phyloP scores from a whole-genome alignment of 139 green algal genomes.

The Ulvella scutata region DNA sequence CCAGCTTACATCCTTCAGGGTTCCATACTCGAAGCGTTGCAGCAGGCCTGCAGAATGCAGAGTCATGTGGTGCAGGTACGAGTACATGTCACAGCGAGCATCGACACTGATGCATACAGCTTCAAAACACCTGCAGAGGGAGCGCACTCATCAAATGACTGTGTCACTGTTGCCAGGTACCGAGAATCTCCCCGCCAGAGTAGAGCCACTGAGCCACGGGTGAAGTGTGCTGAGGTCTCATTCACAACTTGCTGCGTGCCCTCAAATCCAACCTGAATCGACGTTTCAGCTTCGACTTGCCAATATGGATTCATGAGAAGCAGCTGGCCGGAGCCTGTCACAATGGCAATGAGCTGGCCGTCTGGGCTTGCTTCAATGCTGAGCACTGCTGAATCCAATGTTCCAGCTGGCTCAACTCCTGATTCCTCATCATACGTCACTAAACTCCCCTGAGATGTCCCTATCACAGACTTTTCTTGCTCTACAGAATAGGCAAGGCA shows the following conservation, averaged over 20 bases:
- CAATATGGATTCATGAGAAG: constrained; percentile 56
- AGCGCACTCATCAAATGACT: not conserved
- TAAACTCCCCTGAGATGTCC: no score
- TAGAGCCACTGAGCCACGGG: not conserved
- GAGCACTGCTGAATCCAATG: not conserved
- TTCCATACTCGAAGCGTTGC: constrained; percentile 37
- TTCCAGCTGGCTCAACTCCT: not conserved
- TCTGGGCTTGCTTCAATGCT: constrained; percentile 57
- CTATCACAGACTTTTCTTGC: no score
- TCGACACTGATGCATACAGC: no score
- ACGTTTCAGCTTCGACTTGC: not conserved
- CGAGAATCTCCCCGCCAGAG: constrained; percentile 8
- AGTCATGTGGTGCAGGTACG: no score
- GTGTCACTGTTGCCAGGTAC: not conserved
- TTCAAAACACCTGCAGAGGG: not conserved
- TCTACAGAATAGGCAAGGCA: no score
- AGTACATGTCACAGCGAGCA: no score
- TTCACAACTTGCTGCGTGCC: not conserved
- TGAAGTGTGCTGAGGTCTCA: not conserved
- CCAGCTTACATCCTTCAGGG: constrained; percentile 32
- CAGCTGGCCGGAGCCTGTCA: constrained; percentile 36
- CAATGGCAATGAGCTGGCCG: constrained; percentile 52
- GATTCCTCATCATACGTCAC: no score
- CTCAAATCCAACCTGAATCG: not conserved
- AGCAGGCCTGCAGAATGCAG: not conserved